A percentile compares a stretch with the other conserved stretches of the same genome.
These are phyloP conservation scores for Thelephora ganbajun DNA, from an alignment of 768 basidiomycete species.

Conservation along the genomic window DNA sequence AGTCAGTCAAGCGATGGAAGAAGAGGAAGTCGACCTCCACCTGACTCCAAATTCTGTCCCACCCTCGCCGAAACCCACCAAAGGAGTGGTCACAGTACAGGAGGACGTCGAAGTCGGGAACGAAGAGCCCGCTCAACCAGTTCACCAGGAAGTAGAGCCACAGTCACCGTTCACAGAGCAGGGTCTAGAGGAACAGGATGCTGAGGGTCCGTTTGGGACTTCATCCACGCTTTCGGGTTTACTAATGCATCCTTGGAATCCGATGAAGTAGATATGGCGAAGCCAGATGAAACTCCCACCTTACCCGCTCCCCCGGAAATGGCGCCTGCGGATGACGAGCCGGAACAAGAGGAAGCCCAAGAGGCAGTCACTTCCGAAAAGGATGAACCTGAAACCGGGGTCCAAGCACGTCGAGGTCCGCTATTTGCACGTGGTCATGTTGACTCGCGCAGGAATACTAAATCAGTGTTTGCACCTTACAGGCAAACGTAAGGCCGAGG, in stretches of 20 bases:
- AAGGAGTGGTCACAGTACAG: too few species aligned
- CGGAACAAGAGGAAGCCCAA: background rate
- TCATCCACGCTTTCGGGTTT: background rate
- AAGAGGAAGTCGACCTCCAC: too few species aligned
- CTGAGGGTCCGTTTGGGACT: background rate
- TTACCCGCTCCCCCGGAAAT: background rate
- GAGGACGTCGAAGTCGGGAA: too few species aligned
- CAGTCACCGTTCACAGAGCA: background rate
- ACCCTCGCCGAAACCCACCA: too few species aligned
- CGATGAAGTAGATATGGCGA: background rate
- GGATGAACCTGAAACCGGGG: background rate
- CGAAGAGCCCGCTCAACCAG: background rate
- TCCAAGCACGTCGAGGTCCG: constrained; percentile 1
- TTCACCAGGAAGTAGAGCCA: background rate
- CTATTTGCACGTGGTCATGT: constrained; percentile 1
- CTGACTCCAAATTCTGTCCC: too few species aligned
- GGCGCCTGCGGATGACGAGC: background rate
- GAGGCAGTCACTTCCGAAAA: background rate
- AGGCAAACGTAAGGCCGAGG: constrained; percentile 56
- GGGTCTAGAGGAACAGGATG: constrained; percentile 1
- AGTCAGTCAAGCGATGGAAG: too few species aligned
- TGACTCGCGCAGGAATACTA: background rate
- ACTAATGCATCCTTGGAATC: too few species aligned
- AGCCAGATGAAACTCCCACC: background rate
- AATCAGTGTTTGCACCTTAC: constrained; percentile 1